Evolutionary conservation across 805 yeast genomes (phyloP).

Genomic region (Yamadazyma endophytica): DNA sequence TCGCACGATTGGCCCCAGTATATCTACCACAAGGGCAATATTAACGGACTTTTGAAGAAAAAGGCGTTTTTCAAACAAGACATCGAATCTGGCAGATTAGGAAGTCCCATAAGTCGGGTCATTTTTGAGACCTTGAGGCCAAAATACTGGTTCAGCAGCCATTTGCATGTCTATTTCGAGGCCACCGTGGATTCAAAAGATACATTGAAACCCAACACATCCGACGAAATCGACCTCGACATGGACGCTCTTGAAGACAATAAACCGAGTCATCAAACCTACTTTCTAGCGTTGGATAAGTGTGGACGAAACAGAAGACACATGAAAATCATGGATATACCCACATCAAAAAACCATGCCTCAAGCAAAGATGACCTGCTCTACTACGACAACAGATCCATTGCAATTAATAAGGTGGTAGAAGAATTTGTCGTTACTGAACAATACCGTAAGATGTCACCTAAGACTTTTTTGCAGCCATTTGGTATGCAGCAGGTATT

Average conservation of each 20-base stretch:
- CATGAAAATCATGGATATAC: slow-evolving; percentile 49
- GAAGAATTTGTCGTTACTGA: slow-evolving; percentile 17
- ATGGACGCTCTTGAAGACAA: slow-evolving; percentile 10
- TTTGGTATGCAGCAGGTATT: slow-evolving; percentile 5
- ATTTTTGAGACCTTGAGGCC: slow-evolving; percentile 59
- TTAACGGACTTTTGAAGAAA: slow-evolving; percentile 39
- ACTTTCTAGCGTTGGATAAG: slow-evolving; percentile 80
- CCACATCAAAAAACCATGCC: slow-evolving; percentile 7
- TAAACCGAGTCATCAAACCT: slow-evolving; percentile 21
- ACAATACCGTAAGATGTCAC: slow-evolving; percentile 10
- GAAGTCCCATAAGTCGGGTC: slow-evolving; percentile 63
- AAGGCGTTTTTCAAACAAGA: slow-evolving; percentile 73
- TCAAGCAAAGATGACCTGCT: slow-evolving; percentile 11
- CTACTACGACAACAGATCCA: slow-evolving; percentile 26
- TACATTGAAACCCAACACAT: slow-evolving; percentile 3
- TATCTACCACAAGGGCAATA: slow-evolving; percentile 62
- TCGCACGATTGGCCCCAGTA: slow-evolving; percentile 96
- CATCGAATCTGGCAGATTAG: slow-evolving; percentile 55
- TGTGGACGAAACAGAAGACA: slow-evolving; percentile 64
- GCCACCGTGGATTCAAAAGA: slow-evolving; percentile 42
- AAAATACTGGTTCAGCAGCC: slow-evolving; percentile 80
- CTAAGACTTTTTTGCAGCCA: slow-evolving; percentile 9
- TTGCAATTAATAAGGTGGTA: slow-evolving; percentile 32
- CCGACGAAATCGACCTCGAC: slow-evolving; percentile 18
- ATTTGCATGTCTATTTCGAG: slow-evolving; percentile 70